Percentiles rank a stretch among this genome's conserved stretches.
phyloP scores from a whole-genome alignment of 441 rosid species.

The Gossypium lobatum region DNA sequence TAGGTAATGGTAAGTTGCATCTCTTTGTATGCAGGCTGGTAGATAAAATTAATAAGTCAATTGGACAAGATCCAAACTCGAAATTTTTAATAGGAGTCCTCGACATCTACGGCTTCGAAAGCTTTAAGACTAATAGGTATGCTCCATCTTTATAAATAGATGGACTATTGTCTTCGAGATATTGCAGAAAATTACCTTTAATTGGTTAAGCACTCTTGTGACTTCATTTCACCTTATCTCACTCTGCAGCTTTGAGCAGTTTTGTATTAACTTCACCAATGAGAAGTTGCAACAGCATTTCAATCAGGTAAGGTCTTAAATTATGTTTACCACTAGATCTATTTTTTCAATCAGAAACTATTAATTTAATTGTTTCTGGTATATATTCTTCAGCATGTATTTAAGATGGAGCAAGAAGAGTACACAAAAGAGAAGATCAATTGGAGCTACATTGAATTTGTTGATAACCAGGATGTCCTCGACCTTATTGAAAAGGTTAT shows the following conservation, averaged over 20 bases:
- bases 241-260: slow-evolving; percentile 86
- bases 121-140: slow-evolving; percentile 90
- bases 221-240: slow-evolving; percentile 17
- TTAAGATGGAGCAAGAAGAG: slow-evolving; percentile 99
- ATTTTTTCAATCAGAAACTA: not conserved
- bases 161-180: not conserved
- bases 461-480: slow-evolving; percentile 94
- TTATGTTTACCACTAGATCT: not conserved
- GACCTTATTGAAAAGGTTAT: slow-evolving; percentile 92
- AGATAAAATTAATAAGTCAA: slow-evolving; percentile 16
- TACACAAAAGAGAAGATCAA: slow-evolving; percentile 89
- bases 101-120: slow-evolving; percentile 84
- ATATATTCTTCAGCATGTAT: slow-evolving; percentile 69
- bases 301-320: slow-evolving; percentile 62
- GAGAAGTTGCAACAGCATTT: slow-evolving; percentile 99
- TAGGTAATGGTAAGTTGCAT: not conserved
- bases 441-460: slow-evolving; percentile 99
- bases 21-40: slow-evolving; percentile 15
- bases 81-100: slow-evolving; percentile 20
- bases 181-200: not conserved
- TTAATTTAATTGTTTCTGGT: slow-evolving; percentile 18
- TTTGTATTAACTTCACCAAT: slow-evolving; percentile 94
- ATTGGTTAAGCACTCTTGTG: not conserved
- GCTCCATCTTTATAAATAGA: not conserved
- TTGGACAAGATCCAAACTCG: slow-evolving; percentile 20